Evolutionary conservation across 2,329 filamentous ascomycete genomes (phyloP).

Genomic region (Aspergillus fijiensis): DNA sequence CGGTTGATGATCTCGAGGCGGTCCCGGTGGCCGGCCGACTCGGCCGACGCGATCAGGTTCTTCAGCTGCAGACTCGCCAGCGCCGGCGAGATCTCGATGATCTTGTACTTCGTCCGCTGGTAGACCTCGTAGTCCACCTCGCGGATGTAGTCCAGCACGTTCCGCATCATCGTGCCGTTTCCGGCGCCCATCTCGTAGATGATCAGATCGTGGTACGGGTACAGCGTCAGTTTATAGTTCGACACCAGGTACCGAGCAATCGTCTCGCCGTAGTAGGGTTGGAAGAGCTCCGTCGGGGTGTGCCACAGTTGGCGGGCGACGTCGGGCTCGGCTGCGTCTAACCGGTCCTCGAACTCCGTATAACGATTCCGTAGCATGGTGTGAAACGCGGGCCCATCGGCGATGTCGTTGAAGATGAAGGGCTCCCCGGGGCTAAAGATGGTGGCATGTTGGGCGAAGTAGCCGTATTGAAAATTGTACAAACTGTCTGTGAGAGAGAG

Average conservation of each 20-base stretch:
- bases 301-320: slow-evolving; percentile 93
- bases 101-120: slow-evolving; percentile 85
- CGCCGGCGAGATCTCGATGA: slow-evolving; percentile 89
- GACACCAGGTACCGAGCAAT: slow-evolving; percentile 93
- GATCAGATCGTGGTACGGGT: slow-evolving; percentile 93
- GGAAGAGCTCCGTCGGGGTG: slow-evolving; percentile 94
- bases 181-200: slow-evolving; percentile 99
- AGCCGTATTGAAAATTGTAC: slow-evolving; percentile 92
- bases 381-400: slow-evolving; percentile 85
- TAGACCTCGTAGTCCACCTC: slow-evolving; percentile 88
- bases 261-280: slow-evolving; percentile 94
- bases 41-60: slow-evolving; percentile 65
- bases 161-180: slow-evolving; percentile 96
- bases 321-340: slow-evolving; percentile 71
- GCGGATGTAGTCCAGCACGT: slow-evolving; percentile 95
- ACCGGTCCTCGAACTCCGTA: slow-evolving; percentile 80
- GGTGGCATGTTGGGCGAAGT: slow-evolving; percentile 93
- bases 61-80: slow-evolving; percentile 75
- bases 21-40: slow-evolving; percentile 71
- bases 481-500: slow-evolving; percentile 66
- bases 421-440: slow-evolving; percentile 92
- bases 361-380: slow-evolving; percentile 74
- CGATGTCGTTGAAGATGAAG: slow-evolving; percentile 79
- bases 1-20: slow-evolving; percentile 94
- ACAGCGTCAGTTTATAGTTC: slow-evolving; percentile 92